Evolutionary conservation across 768 basidiomycete species (phyloP), one percentile per base, ranked within the genome.

Genomic region (Xerocomellus amylosporus): DNA sequence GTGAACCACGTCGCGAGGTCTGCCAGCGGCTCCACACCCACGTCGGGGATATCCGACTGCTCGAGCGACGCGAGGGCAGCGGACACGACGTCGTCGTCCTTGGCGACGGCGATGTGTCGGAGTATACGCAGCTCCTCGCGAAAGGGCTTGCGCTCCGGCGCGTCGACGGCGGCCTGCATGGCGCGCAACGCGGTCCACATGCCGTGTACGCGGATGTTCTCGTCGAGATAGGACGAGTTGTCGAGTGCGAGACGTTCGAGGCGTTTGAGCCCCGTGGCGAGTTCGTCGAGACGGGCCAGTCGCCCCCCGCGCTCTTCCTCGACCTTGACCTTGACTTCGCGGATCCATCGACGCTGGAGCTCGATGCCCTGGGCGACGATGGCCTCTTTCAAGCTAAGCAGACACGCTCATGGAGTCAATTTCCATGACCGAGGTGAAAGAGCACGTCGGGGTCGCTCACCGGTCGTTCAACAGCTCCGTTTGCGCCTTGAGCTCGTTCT

Each of bases 331-430:
- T 98, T 97, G 78, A 98, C 86, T 54, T 98, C 93, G 31, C 92
- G 86, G 39, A 99, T 90, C 95, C 96, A 98, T 50, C 92, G 83
- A 46, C 94, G 86, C 69, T 98, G 97, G 22, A 98, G 84, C 73
- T 98, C 97, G 64, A 99, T 93, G 17, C 95, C 97, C 70, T 98
- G 95, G 4, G 94, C 88, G 47, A 98, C 81, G 49, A 98, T 93
- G 69, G 96, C 94, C 69, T 96, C 92, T 69, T 88, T 90, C 54
- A 99, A 79, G 39, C 94, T 97, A 64, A 20, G 38, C n/a, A 20
- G 9, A 30, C 20, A 30, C 5, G 8, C 2, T 13, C 19, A 7
- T 2, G 24, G 8, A 9, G 37, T 61, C 36, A 55, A 19, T 37
- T 37, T 1, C 10, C 26, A 49, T 0, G 41, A 39, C 9, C 36